Evolutionary conservation across 495 filamentous ascomycete genomes (phyloP), one percentile per base, ranked within the genome.

Genomic region (Daldinia childiae): DNA sequence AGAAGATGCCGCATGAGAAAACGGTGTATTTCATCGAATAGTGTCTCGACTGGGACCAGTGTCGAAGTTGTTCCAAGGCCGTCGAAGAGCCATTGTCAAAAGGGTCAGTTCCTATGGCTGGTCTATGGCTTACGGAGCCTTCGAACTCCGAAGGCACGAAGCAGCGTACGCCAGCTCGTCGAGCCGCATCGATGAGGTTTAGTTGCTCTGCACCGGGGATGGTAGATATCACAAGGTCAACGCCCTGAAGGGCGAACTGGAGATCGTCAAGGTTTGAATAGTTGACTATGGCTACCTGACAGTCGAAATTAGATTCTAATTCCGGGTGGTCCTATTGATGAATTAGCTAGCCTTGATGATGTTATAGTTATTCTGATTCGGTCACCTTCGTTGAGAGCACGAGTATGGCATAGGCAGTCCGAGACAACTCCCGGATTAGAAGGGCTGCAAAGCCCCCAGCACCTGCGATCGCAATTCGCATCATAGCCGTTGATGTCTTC

Each of bases 71-170:
- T 19, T 82, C 80, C 15, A 89, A 81, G 1, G 89, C 88, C 8
- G 79, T 79, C 30, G 77, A 79, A 3, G 79, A 84, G 29, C 75
- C 79, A 54, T 78, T 82, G 38, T 86, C 80, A 66, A 86, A 83
- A 5, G 89, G 88, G 38, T 90, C 89, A 69, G 87, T 82, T 50
- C 84, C 76, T 1, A 77, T 78, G 50, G 62, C 60, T 56, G 78
- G 82, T 58, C 78, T 84, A 78, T 77, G 82, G 72, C 36, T 77
- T 57, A 77, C 75, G 70, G 76, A 82, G 3, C 90, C 90, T 79
- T 93, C 91, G 61, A 92, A 93, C 71, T 93, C 91, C 3, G 91
- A 91, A 12, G 91, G 91, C 15, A 90, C 88, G 74, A 93, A 93
- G 21, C 89, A 83, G 26, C 85, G 83, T 8, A 93, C 91, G n/a